phyloP scores from a whole-genome alignment of 2,329 filamentous ascomycete genomes.

The Domatiomyces globalis region DNA sequence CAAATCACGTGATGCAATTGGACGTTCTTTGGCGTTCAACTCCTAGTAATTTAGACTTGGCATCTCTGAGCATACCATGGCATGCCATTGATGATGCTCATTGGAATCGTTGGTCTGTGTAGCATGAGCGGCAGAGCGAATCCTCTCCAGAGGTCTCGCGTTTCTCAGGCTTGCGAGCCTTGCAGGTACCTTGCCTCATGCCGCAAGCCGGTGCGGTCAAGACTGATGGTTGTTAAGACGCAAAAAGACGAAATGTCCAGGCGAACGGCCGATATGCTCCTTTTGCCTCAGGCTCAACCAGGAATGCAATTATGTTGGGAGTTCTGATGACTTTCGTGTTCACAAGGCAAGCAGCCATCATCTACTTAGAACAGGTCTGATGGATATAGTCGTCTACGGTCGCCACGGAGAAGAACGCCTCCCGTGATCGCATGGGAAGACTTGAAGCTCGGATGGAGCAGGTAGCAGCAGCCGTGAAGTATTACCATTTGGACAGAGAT shows the following conservation, averaged over 20 bases:
- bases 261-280: constrained; percentile 37
- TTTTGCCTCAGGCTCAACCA: constrained; percentile 37
- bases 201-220: not conserved
- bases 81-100: no score
- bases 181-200: constrained; percentile 23
- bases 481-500: constrained; percentile 2
- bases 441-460: constrained; percentile 24
- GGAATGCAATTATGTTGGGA: constrained; percentile 31
- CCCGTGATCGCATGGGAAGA: constrained; percentile 24
- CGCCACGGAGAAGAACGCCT: not conserved
- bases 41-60: no score
- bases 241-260: constrained; percentile 39
- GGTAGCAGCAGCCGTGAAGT: constrained; percentile 26
- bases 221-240: constrained; percentile 24
- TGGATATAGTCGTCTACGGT: not conserved
- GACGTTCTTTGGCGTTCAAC: no score
- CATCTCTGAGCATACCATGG: no score
- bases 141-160: constrained; percentile 13
- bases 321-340: constrained; percentile 12
- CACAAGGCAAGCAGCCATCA: constrained; percentile 13
- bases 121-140: constrained; percentile 8
- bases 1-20: no score
- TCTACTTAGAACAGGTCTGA: not conserved
- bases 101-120: not conserved
- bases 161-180: constrained; percentile 30